phyloP scores from a whole-genome alignment of 495 filamentous ascomycete species.

The Acidomyces sp. region DNA sequence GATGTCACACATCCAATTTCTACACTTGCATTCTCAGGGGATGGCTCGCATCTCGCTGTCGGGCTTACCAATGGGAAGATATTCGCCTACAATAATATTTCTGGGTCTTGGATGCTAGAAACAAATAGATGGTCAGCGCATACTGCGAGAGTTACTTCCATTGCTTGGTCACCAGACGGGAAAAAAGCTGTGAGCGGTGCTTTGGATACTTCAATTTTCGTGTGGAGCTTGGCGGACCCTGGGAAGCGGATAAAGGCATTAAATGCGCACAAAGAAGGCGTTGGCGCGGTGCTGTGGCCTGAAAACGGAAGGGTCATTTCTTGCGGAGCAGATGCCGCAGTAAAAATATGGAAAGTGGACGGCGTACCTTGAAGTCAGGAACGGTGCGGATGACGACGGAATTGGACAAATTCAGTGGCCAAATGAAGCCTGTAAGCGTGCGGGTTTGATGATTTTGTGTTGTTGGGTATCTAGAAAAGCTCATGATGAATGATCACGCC shows the following conservation, averaged over 20 bases:
- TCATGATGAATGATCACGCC: no score
- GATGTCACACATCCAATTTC: constrained; percentile 46
- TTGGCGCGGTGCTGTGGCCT: constrained; percentile 78
- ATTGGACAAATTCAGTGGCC: no score
- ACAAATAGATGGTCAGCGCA: constrained; percentile 85
- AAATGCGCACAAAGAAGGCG: constrained; percentile 90
- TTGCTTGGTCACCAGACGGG: constrained; percentile 67
- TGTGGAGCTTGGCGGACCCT: constrained; percentile 79
- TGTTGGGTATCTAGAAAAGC: no score
- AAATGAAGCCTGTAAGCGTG: no score
- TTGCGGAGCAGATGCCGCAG: constrained; percentile 71
- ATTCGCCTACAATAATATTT: constrained; percentile 46
- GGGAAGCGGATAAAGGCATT: constrained; percentile 63
- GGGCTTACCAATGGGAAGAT: constrained; percentile 82
- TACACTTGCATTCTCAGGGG: constrained; percentile 62
- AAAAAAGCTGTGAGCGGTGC: constrained; percentile 71
- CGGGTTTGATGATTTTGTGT: no score
- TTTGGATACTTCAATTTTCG: constrained; percentile 78
- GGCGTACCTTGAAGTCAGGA: constrained; percentile 29
- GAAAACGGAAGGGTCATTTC: constrained; percentile 58
- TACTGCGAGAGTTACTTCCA: constrained; percentile 68
- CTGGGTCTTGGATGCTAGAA: constrained; percentile 39
- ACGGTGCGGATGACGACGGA: no score
- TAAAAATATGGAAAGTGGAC: constrained; percentile 79
- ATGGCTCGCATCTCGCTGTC: constrained; percentile 59